Evolutionary conservation across 257 asterid species (phyloP), one percentile per base, ranked within the genome.

Genomic region (Solanum infundibuliforme): DNA sequence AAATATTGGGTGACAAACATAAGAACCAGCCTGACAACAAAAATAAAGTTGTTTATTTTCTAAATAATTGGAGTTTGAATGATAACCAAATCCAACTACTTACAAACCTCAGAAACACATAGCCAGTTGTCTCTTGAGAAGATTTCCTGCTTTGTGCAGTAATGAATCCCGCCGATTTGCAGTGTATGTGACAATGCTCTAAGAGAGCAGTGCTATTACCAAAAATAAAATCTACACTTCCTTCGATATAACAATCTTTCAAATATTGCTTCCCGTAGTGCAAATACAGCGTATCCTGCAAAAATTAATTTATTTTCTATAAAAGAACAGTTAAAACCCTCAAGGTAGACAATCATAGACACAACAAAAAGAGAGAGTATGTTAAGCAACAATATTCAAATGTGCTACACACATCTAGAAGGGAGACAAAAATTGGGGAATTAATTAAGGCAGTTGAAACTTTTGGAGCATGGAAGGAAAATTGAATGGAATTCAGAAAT

Each of bases 91-190:
- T 65, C 12, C 16, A 65, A 66, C 31, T 23, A 41, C 35, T 41
- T 16, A 90, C 93, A 23, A 69, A 95, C 99, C 98, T 96, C 88
- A 96, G 90, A 93, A 96, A 97, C 36, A 96, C 93, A 83, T 97
- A 97, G 88, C 99, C 99, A 0, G 99, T 97, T 5, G 96, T 91
- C 94, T 97, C 99, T 88, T 94, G 95, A 68, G 99, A 95, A 90
- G 98, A 91, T 93, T 97, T 97, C 85, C 99, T 91, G 91, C 98
- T 95, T 88, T 97, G 99, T 43, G 99, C 99, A 60, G 99, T 96
- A 69, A 96, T 89, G 86, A 36, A 97, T 76, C 99, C 99, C 13
- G 91, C 88, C 6, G 99, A 88, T 88, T 96, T 97, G 96, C 99
- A 97, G 90, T 96, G 98, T 89, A 96, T 96, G 88, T 97, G 99